Evolutionary conservation across 139 green algal genomes (phyloP).

Genomic region (Nannochloris sp.): DNA sequence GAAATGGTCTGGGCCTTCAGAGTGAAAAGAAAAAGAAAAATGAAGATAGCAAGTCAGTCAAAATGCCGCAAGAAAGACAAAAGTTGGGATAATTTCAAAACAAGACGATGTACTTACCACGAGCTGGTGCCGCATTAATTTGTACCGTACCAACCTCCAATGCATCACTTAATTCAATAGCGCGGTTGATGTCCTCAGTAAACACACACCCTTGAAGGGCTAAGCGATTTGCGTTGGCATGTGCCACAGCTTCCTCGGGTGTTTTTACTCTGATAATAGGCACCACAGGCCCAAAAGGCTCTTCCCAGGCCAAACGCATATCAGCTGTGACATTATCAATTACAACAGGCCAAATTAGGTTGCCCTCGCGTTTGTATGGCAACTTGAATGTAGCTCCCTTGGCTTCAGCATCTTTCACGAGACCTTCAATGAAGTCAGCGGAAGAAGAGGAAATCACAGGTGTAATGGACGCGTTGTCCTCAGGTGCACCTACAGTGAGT

Average conservation of each 20-base stretch:
- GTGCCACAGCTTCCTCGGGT: slow-evolving; percentile 70
- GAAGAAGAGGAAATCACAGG: slow-evolving; percentile 74
- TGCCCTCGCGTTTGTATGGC: slow-evolving; percentile 71
- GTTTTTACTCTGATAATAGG: slow-evolving; percentile 78
- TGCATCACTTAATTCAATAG: slow-evolving; percentile 77
- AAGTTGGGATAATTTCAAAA: slow-evolving; percentile 23
- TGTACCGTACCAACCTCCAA: slow-evolving; percentile 94
- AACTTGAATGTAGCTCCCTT: slow-evolving; percentile 63
- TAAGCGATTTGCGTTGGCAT: slow-evolving; percentile 79
- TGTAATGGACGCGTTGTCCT: slow-evolving; percentile 87
- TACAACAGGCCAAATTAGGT: slow-evolving; percentile 91
- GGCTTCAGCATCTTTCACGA: slow-evolving; percentile 65
- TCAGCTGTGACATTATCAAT: slow-evolving; percentile 81
- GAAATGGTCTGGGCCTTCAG: slow-evolving; percentile 84
- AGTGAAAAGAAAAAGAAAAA: no score
- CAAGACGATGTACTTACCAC: no score
- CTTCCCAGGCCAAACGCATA: slow-evolving; percentile 92
- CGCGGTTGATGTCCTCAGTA: slow-evolving; percentile 81
- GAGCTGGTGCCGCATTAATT: slow-evolving; percentile 83
- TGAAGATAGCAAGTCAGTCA: neutral
- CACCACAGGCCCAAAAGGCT: slow-evolving; percentile 94
- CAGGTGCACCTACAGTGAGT: slow-evolving; percentile 74
- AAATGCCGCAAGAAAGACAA: neutral
- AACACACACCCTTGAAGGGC: slow-evolving; percentile 93
- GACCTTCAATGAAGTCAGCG: slow-evolving; percentile 89